phyloP scores from a whole-genome alignment of 306 rosid genomes.

The Cicer cuneatum region DNA sequence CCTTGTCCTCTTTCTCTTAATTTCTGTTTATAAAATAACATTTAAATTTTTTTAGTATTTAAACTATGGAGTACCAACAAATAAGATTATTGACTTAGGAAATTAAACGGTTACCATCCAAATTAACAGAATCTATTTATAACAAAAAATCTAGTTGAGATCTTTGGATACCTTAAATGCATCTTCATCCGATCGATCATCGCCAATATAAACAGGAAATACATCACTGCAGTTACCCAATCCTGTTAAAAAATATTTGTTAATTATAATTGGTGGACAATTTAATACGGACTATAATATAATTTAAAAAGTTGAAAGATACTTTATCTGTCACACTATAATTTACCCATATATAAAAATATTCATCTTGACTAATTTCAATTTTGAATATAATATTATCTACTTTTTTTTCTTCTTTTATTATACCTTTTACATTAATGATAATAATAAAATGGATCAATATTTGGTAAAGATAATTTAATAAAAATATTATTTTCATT shows the following conservation, averaged over 20 bases:
- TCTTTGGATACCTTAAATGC: conserved; percentile 86
- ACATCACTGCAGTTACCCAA: conserved; percentile 77
- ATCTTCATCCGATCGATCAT: conserved; percentile 94
- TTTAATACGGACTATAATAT: not conserved
- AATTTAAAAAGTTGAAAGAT: too few relatives aligned
- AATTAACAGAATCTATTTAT: not conserved
- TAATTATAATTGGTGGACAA: conserved; percentile 42
- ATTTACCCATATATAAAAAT: too few relatives aligned
- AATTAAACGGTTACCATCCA: too few relatives aligned
- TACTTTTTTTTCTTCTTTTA: too few relatives aligned
- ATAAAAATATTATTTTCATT: too few relatives aligned
- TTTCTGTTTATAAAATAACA: conserved; percentile 50
- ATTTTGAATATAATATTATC: too few relatives aligned
- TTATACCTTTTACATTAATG: too few relatives aligned
- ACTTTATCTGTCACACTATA: too few relatives aligned
- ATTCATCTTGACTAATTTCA: too few relatives aligned
- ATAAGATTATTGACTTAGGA: too few relatives aligned
- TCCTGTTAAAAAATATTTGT: conserved; percentile 61
- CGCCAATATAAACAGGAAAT: conserved; percentile 92
- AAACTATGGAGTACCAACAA: too few relatives aligned
- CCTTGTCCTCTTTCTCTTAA: conserved; percentile 93
- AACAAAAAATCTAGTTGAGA: conserved; percentile 1
- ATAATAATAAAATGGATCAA: not conserved
- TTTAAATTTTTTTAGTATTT: not conserved
- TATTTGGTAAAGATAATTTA: too few relatives aligned